phyloP scores from a whole-genome alignment of 148 eudicot species.

The Persicaria maculosa region DNA sequence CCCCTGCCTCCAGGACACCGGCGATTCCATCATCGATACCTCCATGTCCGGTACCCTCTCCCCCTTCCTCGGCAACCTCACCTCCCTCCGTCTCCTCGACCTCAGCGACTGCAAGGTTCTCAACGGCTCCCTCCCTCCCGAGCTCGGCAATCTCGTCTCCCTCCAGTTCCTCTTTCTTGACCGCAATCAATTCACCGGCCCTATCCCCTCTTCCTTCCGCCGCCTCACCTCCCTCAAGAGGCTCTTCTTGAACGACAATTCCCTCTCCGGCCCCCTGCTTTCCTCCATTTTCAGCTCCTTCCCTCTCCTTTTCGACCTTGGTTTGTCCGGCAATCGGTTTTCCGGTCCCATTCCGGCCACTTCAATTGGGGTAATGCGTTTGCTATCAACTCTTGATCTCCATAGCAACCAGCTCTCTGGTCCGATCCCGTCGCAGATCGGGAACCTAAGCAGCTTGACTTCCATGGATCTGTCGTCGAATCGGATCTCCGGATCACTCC shows the following conservation, averaged over 20 bases:
- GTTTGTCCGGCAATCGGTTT: conserved; percentile 46
- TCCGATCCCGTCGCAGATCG: conserved; percentile 42
- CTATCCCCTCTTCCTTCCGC: conserved; percentile 48
- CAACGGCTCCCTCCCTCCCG: conserved; percentile 47
- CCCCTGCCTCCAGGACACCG: conserved; percentile 44
- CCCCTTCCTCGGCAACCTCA: conserved; percentile 59
- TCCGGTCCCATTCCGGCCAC: conserved; percentile 44
- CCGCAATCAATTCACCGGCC: conserved; percentile 45
- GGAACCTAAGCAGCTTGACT: conserved; percentile 35
- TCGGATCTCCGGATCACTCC: conserved; percentile 41
- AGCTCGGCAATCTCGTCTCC: conserved; percentile 45
- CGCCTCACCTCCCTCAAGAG: conserved; percentile 29
- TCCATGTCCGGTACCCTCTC: conserved; percentile 60
- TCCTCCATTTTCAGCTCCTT: conserved; percentile 25
- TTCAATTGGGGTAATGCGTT: conserved; percentile 33
- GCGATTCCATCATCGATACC: conserved; percentile 56
- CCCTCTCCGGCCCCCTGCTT: conserved; percentile 41
- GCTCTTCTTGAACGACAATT: conserved; percentile 41
- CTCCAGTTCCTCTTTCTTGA: conserved; percentile 41
- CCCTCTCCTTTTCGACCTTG: conserved; percentile 31
- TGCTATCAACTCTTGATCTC: conserved; percentile 44
- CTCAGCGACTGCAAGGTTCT: conserved; percentile 52
- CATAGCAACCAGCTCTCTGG: conserved; percentile 45
- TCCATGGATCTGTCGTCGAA: conserved; percentile 54
- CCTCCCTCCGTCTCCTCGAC: conserved; percentile 49